Base-by-base conservation (phyloP, 345 rosid genomes). In the Combretum micranthum region DNA sequence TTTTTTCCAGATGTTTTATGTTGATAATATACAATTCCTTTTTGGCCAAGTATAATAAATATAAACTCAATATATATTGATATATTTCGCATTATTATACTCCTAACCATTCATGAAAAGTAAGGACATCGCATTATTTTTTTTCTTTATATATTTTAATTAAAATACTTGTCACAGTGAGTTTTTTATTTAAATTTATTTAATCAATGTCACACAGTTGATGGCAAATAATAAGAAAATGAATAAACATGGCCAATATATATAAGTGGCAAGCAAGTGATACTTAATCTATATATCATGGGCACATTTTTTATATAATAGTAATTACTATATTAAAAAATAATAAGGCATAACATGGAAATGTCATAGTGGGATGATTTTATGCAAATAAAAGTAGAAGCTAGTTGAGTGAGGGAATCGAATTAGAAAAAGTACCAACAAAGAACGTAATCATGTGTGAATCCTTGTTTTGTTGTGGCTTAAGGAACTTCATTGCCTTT, bases 391-490 rank as follows among this genome's bases (percentile, higher is more conserved):
- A 42, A 42, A 60, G 42, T 50, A 60, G 55, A 49, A 20, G 19
- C 49, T 7, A 7, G 39, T 22, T 52, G 20, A 18, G 39, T 46
- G 44, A 47, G 52, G 51, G 67, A 17, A 23, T 9, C 37, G 53
- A 64, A 42, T 56, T 20, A 16, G 62, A 20, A 42, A 45, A 20
- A 52, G 63, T 86, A 94, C 99, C 97, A 71, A 90, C 92, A 44
- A 94, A 90, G 69, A 94, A 94, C 61, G 99, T 94, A 77, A 84
- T 81, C 95, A 82, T 74, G 80, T 94, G 99, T 76, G 99, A 87
- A 15, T 82, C 94, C 75, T 83, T 85, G 20, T 76, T 82, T 46
- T 82, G 90, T 63, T 80, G 96, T 14, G 99, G 97, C 72, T 72
- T 85, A 67, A 94, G 71, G 80, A 85, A 94, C 59, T 94, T 90